Evolutionary conservation across 768 basidiomycete species (phyloP).

Genomic region (Boletus rubropictus): DNA sequence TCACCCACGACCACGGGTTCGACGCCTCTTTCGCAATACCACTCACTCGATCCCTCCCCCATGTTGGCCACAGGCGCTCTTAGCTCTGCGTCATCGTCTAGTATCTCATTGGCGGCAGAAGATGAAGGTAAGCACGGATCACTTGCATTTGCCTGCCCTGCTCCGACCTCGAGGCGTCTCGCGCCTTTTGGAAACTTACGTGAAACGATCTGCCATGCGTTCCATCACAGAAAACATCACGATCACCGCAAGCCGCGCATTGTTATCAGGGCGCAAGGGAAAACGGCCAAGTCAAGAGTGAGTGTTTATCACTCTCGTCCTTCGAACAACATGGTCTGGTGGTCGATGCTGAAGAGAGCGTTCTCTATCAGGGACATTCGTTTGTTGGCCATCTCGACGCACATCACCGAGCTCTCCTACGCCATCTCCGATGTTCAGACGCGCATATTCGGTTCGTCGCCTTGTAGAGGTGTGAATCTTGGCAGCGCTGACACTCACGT

Average conservation of each 20-base stretch:
- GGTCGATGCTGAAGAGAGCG: conserved; percentile 24
- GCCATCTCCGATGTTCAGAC: conserved; percentile 86
- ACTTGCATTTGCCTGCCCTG: conserved; percentile 7
- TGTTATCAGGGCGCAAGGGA: conserved; percentile 39
- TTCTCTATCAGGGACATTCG: conserved; percentile 57
- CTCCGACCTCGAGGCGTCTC: conserved; percentile 19
- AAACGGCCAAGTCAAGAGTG: conserved; percentile 65
- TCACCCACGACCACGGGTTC: conserved; percentile 23
- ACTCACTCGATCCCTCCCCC: conserved; percentile 30
- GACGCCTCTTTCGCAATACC: conserved; percentile 31
- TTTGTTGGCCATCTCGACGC: conserved; percentile 71
- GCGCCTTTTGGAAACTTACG: conserved; percentile 30
- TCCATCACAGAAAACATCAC: conserved; percentile 60
- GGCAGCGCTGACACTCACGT: conserved; percentile 10
- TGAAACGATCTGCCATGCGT: conserved; percentile 28
- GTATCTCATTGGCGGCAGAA: conserved; percentile 45
- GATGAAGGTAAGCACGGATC: conserved; percentile 55
- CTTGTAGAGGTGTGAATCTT: conserved; percentile 1
- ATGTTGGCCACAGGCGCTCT: conserved; percentile 16
- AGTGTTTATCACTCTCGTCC: conserved; percentile 30
- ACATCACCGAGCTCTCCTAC: conserved; percentile 83
- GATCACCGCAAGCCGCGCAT: conserved; percentile 50
- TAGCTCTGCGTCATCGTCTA: conserved; percentile 40
- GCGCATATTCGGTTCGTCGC: conserved; percentile 71
- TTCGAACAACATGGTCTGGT: conserved; percentile 22